Percentiles rank a stretch among this genome's conserved stretches.
These are phyloP conservation scores for Magnusiomyces tetraspermus DNA, from an alignment of 1,139 yeast genomes.

Conservation along the genomic window DNA sequence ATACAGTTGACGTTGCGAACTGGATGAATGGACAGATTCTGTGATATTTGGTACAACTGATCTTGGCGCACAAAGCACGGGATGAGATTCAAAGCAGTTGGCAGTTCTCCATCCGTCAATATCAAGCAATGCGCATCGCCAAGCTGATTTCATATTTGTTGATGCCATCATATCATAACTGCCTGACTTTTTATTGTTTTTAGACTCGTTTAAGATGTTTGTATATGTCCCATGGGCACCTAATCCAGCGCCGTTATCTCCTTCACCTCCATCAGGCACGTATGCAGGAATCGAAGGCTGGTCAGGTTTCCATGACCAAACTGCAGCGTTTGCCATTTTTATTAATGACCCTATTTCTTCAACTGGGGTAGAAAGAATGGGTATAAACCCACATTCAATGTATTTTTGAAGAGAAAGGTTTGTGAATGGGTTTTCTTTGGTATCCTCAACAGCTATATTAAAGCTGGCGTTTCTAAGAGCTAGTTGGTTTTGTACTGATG, in stretches of 20 bases:
- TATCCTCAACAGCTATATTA: conserved; percentile 6
- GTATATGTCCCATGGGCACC: background rate
- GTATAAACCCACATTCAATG: conserved; percentile 50
- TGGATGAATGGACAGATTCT: background rate
- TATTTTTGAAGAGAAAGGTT: conserved; percentile 25
- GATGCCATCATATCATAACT: background rate
- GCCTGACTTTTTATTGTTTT: background rate
- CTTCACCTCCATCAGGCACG: background rate
- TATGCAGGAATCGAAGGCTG: conserved; percentile 37
- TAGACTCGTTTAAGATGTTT: conserved; percentile 7
- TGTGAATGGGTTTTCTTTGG: conserved; percentile 9
- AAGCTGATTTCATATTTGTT: conserved; percentile 33
- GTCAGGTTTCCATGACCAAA: conserved; percentile 66
- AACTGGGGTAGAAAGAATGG: conserved; percentile 39
- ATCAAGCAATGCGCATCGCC: conserved; percentile 51
- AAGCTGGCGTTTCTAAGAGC: conserved; percentile 4
- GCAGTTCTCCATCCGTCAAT: conserved; percentile 47
- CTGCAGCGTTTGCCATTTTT: conserved; percentile 30
- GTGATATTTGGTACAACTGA: background rate
- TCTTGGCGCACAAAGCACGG: conserved; percentile 47
- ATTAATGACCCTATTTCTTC: conserved; percentile 21
- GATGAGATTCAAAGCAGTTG: conserved; percentile 50
- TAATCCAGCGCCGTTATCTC: background rate
- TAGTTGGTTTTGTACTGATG: conserved; percentile 8
- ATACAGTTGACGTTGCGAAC: background rate